Conservation (phyloP, 441 rosid species). For the Hypseocharis bilobata region DNA sequence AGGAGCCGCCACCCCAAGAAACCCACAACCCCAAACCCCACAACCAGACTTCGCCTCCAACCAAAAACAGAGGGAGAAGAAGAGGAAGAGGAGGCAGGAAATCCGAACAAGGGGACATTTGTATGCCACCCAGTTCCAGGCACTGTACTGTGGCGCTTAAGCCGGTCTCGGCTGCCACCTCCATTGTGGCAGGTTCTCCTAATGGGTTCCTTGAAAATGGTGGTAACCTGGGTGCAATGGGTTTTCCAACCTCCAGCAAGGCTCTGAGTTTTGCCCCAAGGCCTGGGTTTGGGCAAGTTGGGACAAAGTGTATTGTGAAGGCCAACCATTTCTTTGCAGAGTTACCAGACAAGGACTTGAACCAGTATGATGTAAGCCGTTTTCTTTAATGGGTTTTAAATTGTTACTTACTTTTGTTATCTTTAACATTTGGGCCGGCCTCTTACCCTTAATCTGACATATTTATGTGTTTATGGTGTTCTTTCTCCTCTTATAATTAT, state of each 20-base stretch:
- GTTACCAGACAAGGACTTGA: conserved; percentile 78
- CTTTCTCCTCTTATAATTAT: conserved; percentile 21
- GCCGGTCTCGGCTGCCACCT: conserved; percentile 36
- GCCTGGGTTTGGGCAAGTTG: conserved; percentile 80
- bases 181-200: conserved; percentile 23
- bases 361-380: conserved; percentile 77
- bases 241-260: conserved; percentile 59
- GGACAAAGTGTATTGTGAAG: conserved; percentile 85
- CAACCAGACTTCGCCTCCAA: conserved; percentile 54
- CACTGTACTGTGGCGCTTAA: conserved; percentile 59
- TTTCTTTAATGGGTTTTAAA: conserved; percentile 14
- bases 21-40: conserved; percentile 32
- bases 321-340: conserved; percentile 93
- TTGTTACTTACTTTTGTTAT: not conserved
- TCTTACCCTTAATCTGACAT: conserved; percentile 37
- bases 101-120: conserved; percentile 77
- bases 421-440: not conserved
- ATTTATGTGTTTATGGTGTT: conserved; percentile 21
- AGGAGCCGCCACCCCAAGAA: conserved; percentile 46
- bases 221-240: conserved; percentile 29
- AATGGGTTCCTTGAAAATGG: conserved; percentile 28
- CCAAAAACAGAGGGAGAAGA: conserved; percentile 61
- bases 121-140: conserved; percentile 82
- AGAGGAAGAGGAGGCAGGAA: conserved; percentile 91
- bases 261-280: conserved; percentile 62